Evolutionary conservation across 2,329 filamentous ascomycete species (phyloP).

Genomic region (Colletotrichum sp.): DNA sequence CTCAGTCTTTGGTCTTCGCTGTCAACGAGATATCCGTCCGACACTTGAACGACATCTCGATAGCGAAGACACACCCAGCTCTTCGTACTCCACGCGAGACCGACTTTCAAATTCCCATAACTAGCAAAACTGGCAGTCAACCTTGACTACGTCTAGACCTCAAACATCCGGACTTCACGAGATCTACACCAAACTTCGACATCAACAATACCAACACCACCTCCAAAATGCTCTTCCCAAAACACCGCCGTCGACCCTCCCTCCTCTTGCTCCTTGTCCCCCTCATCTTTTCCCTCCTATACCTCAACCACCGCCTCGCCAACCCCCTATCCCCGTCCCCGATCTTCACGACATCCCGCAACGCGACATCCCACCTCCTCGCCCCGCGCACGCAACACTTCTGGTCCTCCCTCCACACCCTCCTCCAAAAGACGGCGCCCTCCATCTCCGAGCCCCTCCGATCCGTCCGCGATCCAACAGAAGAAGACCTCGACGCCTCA

Average conservation of each 20-base stretch:
- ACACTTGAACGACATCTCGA: not conserved
- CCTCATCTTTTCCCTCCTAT: not conserved
- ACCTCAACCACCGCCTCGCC: not conserved
- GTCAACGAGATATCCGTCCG: not conserved
- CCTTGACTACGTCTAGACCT: not conserved
- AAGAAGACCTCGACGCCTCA: slow-evolving; percentile 13
- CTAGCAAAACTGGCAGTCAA: not conserved
- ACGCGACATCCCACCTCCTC: slow-evolving; percentile 11
- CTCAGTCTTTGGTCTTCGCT: not conserved
- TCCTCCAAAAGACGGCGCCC: slow-evolving; percentile 1
- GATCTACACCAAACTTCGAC: not conserved
- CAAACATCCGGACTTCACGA: not conserved
- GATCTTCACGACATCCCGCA: not conserved
- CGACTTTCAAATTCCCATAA: not conserved
- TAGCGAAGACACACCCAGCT: too few species aligned
- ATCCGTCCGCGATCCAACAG: not conserved
- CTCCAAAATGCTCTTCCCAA: not conserved
- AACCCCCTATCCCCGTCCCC: not conserved
- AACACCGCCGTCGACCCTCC: not conserved
- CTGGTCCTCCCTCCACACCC: slow-evolving; percentile 12
- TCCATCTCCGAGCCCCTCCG: not conserved
- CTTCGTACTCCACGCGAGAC: not conserved
- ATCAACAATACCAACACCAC: too few species aligned
- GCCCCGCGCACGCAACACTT: not conserved
- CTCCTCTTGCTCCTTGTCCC: not conserved